Evolutionary conservation across 1,284 basidiomycete species (phyloP), one percentile per base, ranked within the genome.

Genomic region (Trichosporon asahii): DNA sequence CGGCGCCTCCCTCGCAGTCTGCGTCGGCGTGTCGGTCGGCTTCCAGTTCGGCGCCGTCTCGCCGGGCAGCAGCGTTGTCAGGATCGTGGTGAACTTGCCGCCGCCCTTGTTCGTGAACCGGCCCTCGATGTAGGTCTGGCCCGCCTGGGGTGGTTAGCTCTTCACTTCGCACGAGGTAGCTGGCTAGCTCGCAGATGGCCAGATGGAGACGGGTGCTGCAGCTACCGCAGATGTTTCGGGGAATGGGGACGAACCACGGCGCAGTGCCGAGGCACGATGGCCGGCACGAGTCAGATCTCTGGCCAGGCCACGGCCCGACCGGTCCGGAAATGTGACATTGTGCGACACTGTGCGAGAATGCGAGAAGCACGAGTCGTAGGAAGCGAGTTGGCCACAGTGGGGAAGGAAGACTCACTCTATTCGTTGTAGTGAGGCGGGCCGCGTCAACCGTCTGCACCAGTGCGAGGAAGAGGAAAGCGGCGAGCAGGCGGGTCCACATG

Each of bases 51-150:
- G 49, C 49, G 27, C 57, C 57, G 57, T 61, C 57, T 61, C 57
- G 27, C 29, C 27, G 6, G 57, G 29, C 4, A 3, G 15, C 15
- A 61, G 18, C 14, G 57, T 53, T 1, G 49, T 61, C 29, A 61
- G 29, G 8, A 18, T 61, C 15, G 57, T 61, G 12, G 57, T 61
- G 27, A 29, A 33, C 57, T 61, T 31, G 27, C 21, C 57, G 15
- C 57, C 57, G 29, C 57, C 27, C 7, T 8, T 29, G 29, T 61
- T 61, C 57, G 57, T 61, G 29, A 31, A 61, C 57, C 57, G 57
- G 57, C 57, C 57, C 57, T 61, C 57, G 57, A 61, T 31, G 57
- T 61, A 61, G 12, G 57, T 61, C 15, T 61, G 2, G 29, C 57
- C 57, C 3, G 57, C 57, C 57, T 61, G 57, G n/a, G n/a, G n/a